These are phyloP conservation scores for Nidularia sp. DNA, from an alignment of 768 basidiomycete genomes.

Conservation along the genomic window DNA sequence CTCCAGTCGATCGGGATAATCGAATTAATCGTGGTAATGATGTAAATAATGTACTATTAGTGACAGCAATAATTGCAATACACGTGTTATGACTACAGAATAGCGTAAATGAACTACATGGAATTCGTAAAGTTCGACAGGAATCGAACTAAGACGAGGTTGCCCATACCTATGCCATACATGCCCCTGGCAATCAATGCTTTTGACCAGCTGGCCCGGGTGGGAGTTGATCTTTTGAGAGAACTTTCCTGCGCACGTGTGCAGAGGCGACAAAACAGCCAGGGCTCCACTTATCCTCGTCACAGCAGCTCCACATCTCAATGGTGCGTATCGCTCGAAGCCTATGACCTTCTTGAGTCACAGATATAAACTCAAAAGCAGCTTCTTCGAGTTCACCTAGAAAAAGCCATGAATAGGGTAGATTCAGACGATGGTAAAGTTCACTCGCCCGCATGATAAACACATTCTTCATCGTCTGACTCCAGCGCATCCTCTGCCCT, in stretches of 20 bases:
- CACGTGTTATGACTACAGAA: too few species aligned
- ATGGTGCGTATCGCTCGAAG: conserved; percentile 27
- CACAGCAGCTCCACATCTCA: conserved; percentile 45
- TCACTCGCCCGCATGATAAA: conserved; percentile 35
- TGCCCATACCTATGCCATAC: not conserved
- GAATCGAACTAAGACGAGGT: not conserved
- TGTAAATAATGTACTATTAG: too few species aligned
- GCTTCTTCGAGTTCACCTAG: conserved; percentile 33
- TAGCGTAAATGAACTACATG: not conserved
- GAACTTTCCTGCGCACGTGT: conserved; percentile 2
- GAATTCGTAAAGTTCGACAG: not conserved
- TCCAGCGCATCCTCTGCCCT: not conserved
- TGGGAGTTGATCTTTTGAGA: not conserved
- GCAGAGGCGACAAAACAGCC: conserved; percentile 24
- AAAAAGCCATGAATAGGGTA: not conserved
- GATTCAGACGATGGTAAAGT: not conserved
- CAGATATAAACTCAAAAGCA: conserved; percentile 35
- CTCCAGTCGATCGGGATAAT: too few species aligned
- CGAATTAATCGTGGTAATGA: too few species aligned
- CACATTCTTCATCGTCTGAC: conserved; percentile 7
- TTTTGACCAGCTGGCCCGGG: not conserved
- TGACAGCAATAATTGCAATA: too few species aligned
- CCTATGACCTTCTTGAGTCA: conserved; percentile 24
- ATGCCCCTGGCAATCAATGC: not conserved
- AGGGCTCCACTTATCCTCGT: conserved; percentile 33